phyloP scores from a whole-genome alignment of 139 green algal genomes.

The Dunaliella primolecta region DNA sequence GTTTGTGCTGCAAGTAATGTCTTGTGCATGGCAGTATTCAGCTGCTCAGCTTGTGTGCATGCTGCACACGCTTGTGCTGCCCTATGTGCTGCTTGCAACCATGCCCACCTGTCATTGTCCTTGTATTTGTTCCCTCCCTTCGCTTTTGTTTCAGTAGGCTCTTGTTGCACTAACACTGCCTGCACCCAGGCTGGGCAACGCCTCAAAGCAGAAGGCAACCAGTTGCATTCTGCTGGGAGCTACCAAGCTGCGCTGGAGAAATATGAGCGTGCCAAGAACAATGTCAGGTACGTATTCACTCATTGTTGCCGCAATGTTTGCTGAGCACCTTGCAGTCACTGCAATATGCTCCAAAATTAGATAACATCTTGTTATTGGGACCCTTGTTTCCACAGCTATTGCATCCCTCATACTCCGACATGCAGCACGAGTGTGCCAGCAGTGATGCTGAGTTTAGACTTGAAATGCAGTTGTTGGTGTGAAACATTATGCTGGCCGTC shows the following conservation, averaged over 20 bases:
- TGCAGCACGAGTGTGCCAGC: too few species aligned
- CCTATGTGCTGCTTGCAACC: neutral
- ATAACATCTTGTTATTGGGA: too few species aligned
- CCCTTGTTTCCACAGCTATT: too few species aligned
- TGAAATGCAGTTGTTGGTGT: too few species aligned
- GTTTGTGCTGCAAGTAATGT: neutral
- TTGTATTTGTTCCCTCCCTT: neutral
- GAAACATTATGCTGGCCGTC: too few species aligned
- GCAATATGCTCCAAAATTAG: too few species aligned
- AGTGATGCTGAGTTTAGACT: too few species aligned
- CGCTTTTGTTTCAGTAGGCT: neutral
- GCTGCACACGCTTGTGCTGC: neutral
- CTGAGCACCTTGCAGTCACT: too few species aligned
- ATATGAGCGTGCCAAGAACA: conserved; percentile 51
- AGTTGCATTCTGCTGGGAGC: conserved; percentile 31
- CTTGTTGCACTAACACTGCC: neutral
- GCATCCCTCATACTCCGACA: too few species aligned
- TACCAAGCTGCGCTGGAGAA: conserved; percentile 49
- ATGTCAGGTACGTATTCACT: conserved; percentile 32
- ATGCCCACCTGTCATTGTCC: neutral
- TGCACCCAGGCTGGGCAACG: conserved; percentile 38
- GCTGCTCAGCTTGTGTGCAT: neutral
- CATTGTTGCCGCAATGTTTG: too few species aligned
- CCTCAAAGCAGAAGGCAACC: conserved; percentile 58
- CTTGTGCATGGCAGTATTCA: neutral